Evolutionary conservation across 2,329 filamentous ascomycete species (phyloP).

Genomic region (Neofusicoccum sp.): DNA sequence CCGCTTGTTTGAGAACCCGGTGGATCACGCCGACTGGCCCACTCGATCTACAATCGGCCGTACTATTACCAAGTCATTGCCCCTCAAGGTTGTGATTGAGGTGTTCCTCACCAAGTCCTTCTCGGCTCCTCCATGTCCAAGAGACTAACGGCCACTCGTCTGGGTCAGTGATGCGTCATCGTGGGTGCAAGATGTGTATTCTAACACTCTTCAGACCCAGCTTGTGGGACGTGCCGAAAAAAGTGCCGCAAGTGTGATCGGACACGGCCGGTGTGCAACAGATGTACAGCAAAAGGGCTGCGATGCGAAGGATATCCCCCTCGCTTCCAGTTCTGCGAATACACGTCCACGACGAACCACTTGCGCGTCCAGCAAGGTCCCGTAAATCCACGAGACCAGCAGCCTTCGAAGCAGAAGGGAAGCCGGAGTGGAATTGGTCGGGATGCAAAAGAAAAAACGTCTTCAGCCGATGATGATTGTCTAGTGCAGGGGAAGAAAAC

Average conservation of each 20-base stretch:
- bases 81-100: too few relatives aligned
- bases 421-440: not conserved
- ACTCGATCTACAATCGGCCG: too few relatives aligned
- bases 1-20: too few relatives aligned
- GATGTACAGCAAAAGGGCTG: slow-evolving; percentile 23
- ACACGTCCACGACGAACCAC: not conserved
- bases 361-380: not conserved
- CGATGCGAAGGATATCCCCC: slow-evolving; percentile 25
- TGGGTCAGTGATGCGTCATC: not conserved
- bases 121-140: slow-evolving; percentile 3
- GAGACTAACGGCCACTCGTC: slow-evolving; percentile 7
- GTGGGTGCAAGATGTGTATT: too few relatives aligned
- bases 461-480: too few relatives aligned
- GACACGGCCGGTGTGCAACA: slow-evolving; percentile 23
- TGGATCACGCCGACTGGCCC: too few relatives aligned
- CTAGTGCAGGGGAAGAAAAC: too few relatives aligned
- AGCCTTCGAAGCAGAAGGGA: not conserved
- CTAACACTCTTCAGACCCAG: slow-evolving; percentile 22
- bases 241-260: slow-evolving; percentile 26
- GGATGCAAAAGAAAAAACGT: too few relatives aligned
- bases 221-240: slow-evolving; percentile 25
- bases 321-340: slow-evolving; percentile 24
- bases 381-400: not conserved
- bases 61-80: too few relatives aligned
- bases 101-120: too few relatives aligned